Percentiles rank a stretch among this genome's conserved stretches.
phyloP scores from a whole-genome alignment of 805 yeast species.

The Kazachstania africana region DNA sequence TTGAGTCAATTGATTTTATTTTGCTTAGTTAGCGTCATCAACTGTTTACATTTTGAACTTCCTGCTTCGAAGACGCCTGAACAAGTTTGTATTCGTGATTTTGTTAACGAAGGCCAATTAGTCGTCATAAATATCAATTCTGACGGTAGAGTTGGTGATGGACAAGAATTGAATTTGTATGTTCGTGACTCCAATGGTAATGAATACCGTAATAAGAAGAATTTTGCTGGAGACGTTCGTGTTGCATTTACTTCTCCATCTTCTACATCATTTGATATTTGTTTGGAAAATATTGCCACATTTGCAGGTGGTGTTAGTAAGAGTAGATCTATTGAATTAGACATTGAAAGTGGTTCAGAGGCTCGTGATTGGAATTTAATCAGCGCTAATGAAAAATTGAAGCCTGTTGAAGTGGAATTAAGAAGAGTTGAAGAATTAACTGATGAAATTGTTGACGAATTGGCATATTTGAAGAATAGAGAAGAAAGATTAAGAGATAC shows the following conservation, averaged over 20 bases:
- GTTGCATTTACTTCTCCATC: constrained; percentile 79
- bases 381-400: constrained; percentile 85
- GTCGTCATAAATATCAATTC: constrained; percentile 78
- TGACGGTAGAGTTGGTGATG: constrained; percentile 72
- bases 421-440: constrained; percentile 79
- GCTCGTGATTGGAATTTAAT: constrained; percentile 97
- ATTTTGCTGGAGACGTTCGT: constrained; percentile 58
- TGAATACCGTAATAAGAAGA: constrained; percentile 68
- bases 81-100: constrained; percentile 87
- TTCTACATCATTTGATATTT: constrained; percentile 79
- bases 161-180: constrained; percentile 60
- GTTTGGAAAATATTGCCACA: constrained; percentile 55
- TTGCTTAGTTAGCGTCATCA: constrained; percentile 3
- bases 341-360: constrained; percentile 88
- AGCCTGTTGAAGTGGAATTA: constrained; percentile 84
- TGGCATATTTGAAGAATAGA: constrained; percentile 74
- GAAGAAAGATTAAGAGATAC: constrained; percentile 93
- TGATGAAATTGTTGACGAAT: constrained; percentile 66
- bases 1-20: too few species aligned
- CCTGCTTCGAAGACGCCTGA: constrained; percentile 34
- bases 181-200: constrained; percentile 76
- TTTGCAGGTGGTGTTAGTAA: constrained; percentile 28
- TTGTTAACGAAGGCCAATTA: constrained; percentile 70
- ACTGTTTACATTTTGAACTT: constrained; percentile 42
- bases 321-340: constrained; percentile 71